Conservation (phyloP, 345 rosid species). For the Balakata baccata region DNA sequence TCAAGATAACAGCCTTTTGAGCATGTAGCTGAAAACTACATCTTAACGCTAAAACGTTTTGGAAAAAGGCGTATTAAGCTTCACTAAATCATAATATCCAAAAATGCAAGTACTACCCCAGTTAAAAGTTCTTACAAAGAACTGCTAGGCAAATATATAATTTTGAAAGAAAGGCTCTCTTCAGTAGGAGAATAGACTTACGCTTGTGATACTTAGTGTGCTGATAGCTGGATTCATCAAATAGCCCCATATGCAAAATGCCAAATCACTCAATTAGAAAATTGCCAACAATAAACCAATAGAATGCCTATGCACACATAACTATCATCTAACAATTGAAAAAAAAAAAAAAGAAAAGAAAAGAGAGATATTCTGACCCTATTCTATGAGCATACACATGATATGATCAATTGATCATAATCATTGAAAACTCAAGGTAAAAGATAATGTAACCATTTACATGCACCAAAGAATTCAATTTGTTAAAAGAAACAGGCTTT, state of each 20-base stretch:
- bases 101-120: not conserved
- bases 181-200: constrained; percentile 43
- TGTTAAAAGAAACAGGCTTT: too few species aligned
- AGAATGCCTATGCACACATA: not conserved
- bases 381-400: too few species aligned
- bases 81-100: not conserved
- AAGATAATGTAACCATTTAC: too few species aligned
- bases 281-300: constrained; percentile 7
- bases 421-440: too few species aligned
- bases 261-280: constrained; percentile 38
- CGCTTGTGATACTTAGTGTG: constrained; percentile 99
- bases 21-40: not conserved
- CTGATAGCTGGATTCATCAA: constrained; percentile 74
- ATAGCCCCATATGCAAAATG: constrained; percentile 48
- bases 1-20: not conserved
- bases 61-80: not conserved
- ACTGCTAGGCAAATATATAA: not conserved
- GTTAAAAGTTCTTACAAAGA: not conserved
- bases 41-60: not conserved
- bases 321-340: too few species aligned
- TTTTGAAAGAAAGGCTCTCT: not conserved
- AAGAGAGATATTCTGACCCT: too few species aligned
- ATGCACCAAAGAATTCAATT: too few species aligned
- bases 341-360: not conserved
- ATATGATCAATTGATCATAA: too few species aligned